Evolutionary conservation across 768 basidiomycete genomes (phyloP).

Genomic region (Artomyces pyxidatus): DNA sequence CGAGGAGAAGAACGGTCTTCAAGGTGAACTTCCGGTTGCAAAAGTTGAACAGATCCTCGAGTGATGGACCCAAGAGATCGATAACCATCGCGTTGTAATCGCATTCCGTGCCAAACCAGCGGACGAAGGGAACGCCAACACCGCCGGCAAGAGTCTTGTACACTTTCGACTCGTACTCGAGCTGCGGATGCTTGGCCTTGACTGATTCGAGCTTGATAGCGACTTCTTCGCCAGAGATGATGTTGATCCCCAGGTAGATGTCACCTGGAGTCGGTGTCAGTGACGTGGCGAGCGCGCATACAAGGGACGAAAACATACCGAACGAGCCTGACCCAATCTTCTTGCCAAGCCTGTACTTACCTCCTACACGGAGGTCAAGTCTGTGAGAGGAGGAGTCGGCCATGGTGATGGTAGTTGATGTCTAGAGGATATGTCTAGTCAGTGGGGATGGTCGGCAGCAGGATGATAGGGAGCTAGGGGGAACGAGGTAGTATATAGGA

Average conservation of each 20-base stretch:
- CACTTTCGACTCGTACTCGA: constrained; percentile 95
- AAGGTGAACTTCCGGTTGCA: constrained; percentile 96
- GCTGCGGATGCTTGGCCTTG: constrained; percentile 99
- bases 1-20: constrained; percentile 94
- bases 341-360: constrained; percentile 96
- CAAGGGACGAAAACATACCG: constrained; percentile 48
- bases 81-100: constrained; percentile 99
- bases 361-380: constrained; percentile 84
- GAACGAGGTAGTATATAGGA: too few species aligned
- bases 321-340: constrained; percentile 99
- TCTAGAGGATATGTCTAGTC: too few species aligned
- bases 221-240: constrained; percentile 98
- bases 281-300: background rate
- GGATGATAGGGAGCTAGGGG: background rate
- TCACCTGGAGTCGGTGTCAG: constrained; percentile 51
- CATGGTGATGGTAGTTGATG: constrained; percentile 34
- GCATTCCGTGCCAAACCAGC: constrained; percentile 93
- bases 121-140: constrained; percentile 96
- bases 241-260: constrained; percentile 99
- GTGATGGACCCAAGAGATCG: constrained; percentile 88
- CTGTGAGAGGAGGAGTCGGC: constrained; percentile 64
- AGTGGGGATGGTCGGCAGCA: constrained; percentile 5
- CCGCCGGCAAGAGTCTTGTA: constrained; percentile 99
- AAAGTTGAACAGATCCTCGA: constrained; percentile 90
- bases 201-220: constrained; percentile 99